Evolutionary conservation across 345 rosid genomes (phyloP).

Genomic region (Gossypium thurberi): DNA sequence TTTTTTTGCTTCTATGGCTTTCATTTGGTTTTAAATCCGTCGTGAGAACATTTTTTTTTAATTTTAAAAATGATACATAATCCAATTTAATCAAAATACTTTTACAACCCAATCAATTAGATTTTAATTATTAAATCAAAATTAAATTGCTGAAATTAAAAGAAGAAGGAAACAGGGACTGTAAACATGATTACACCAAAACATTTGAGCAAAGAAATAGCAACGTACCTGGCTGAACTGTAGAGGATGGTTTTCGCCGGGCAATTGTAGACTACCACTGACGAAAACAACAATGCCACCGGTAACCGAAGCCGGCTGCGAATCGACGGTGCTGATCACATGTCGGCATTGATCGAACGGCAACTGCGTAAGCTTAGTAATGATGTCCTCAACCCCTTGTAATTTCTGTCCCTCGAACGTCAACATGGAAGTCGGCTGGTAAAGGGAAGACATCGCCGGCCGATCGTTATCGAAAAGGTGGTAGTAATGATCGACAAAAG

Average conservation of each 20-base stretch:
- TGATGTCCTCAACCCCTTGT: conserved; percentile 47
- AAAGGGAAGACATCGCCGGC: conserved; percentile 42
- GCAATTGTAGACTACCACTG: conserved; percentile 66
- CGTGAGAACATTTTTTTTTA: too few species aligned
- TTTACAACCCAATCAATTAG: too few species aligned
- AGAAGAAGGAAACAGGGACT: too few species aligned
- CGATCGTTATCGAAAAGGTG: conserved; percentile 63
- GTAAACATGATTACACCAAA: neutral
- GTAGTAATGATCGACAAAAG: conserved; percentile 76
- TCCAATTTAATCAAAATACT: too few species aligned
- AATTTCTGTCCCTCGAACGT: conserved; percentile 71
- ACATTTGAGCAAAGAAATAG: neutral
- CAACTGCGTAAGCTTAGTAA: conserved; percentile 49
- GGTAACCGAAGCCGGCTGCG: conserved; percentile 52
- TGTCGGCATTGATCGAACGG: conserved; percentile 74
- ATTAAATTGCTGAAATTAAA: too few species aligned
- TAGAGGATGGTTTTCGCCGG: conserved; percentile 59
- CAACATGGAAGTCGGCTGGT: conserved; percentile 64
- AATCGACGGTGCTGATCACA: conserved; percentile 58
- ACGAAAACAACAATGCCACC: conserved; percentile 70
- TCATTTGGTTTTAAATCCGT: too few species aligned
- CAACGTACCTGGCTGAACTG: conserved; percentile 69
- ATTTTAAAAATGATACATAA: too few species aligned
- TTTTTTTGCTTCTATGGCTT: too few species aligned
- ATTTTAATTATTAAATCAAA: too few species aligned